These are phyloP conservation scores for Xylariaceae sp. DNA, from an alignment of 2,329 filamentous ascomycete genomes.

Conservation along the genomic window DNA sequence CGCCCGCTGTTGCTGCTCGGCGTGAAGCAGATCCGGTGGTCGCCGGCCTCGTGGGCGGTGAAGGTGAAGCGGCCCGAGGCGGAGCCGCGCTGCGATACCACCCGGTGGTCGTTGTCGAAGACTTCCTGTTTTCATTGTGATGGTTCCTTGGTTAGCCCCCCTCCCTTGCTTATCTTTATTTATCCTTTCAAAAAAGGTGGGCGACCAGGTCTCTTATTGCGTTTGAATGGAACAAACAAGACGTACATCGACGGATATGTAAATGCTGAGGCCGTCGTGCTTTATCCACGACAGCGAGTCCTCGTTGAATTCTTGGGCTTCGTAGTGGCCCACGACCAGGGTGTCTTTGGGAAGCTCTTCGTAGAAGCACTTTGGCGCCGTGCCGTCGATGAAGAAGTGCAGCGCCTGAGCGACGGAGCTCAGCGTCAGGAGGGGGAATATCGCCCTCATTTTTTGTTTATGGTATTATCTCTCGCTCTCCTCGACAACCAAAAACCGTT, in stretches of 20 bases:
- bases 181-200: neutral
- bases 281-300: constrained; percentile 61
- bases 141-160: neutral
- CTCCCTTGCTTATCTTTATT: too few species aligned
- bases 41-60: constrained; percentile 86
- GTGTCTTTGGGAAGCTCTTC: constrained; percentile 98
- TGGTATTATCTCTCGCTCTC: too few species aligned
- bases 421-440: constrained; percentile 63
- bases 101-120: constrained; percentile 96
- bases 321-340: constrained; percentile 88
- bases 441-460: constrained; percentile 48
- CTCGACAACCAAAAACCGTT: too few species aligned
- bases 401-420: constrained; percentile 67
- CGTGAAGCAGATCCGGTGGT: constrained; percentile 93
- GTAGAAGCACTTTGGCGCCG: constrained; percentile 88
- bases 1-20: constrained; percentile 68
- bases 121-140: constrained; percentile 54
- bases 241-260: constrained; percentile 79
- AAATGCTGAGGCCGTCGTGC: constrained; percentile 73
- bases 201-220: neutral
- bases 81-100: constrained; percentile 78
- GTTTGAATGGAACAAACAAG: neutral
- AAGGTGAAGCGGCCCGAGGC: constrained; percentile 86
- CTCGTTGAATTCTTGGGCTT: constrained; percentile 77
- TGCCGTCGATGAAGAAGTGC: constrained; percentile 92